Base-by-base conservation (phyloP, 768 basidiomycete genomes). In the Dictyophora rubrovolvata region DNA sequence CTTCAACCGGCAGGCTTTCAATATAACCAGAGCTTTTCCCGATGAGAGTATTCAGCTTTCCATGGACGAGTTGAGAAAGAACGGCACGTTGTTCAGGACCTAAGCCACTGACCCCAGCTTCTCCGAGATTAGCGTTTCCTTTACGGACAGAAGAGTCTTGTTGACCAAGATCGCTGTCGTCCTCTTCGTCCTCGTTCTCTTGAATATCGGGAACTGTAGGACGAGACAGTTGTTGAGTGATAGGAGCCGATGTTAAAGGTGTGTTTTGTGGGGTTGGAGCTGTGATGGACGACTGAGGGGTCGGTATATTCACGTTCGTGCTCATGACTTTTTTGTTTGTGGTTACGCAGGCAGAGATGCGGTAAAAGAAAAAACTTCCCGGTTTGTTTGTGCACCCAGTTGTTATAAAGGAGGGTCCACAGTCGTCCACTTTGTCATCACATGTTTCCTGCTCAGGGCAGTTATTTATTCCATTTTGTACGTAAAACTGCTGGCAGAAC, bases 191-290 rank as follows among this genome's bases (percentile, higher is more conserved):
- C 68, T 83, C 83, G 69, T 84, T 88, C 72, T 93, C 91, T 46
- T 83, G 74, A 73, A 92, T 92, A 72, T 89, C 89, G 63, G 90
- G 91, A 54, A 91, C 88, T 1, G 88, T 86, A 9, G 93, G 93
- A 65, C 89, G 83, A 50, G 91, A 93, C 61, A 93, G 78, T 58
- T 86, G 88, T 21, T 73, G 71, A 0, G 85, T 79, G 71, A 95
- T 86, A 57, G 91, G 90, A 12, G 89, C 88, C 64, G 88, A 82
- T 56, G 76, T 84, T 62, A 92, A 74, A 11, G 93, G 93, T 2
- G 93, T 95, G 74, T 96, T 95, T 75, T 90, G 88, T 21, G 93
- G 93, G 16, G 93, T 96, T 8, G 93, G 92, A n/a, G 93, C 92
- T 2, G 87, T 85, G 22, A 85, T 74, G 72, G 81, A 81, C 58